Conservation (phyloP, 345 rosid species). For the Stellera chamaejasme region DNA sequence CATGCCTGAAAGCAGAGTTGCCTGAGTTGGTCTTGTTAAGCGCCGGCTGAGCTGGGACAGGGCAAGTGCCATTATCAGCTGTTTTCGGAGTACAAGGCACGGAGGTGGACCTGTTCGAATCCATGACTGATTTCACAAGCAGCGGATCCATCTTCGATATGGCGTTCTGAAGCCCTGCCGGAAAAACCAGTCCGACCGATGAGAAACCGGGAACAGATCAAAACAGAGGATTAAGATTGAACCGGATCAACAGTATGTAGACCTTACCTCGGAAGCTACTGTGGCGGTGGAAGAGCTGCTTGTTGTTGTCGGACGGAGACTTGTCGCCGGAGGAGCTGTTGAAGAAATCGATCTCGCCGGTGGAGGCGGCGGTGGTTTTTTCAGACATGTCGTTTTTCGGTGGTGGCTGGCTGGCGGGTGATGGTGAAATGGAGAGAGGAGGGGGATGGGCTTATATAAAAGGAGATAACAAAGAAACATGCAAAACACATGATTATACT, state of each 20-base stretch:
- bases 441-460: too few species aligned
- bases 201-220: too few species aligned
- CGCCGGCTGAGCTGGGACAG: constrained; percentile 19
- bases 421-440: too few species aligned
- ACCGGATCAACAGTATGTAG: too few species aligned
- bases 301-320: constrained; percentile 31
- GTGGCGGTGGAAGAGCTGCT: constrained; percentile 35
- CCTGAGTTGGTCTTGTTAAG: not conserved
- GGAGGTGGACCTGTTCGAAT: constrained; percentile 21
- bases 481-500: too few species aligned
- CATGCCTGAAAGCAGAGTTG: constrained; percentile 31
- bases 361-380: constrained; percentile 20
- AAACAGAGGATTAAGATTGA: too few species aligned
- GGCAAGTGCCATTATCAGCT: constrained; percentile 20
- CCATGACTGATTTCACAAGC: constrained; percentile 51
- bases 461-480: too few species aligned
- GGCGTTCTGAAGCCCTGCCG: constrained; percentile 43
- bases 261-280: constrained; percentile 56
- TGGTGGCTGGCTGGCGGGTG: too few species aligned
- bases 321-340: constrained; percentile 24
- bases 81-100: constrained; percentile 44
- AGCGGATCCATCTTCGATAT: constrained; percentile 80
- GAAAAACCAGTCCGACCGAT: too few species aligned
- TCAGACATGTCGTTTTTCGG: constrained; percentile 16
- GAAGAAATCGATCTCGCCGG: constrained; percentile 68